Conservation (phyloP, 176 grass and related monocot genomes). For the Eleusine coracana region DNA sequence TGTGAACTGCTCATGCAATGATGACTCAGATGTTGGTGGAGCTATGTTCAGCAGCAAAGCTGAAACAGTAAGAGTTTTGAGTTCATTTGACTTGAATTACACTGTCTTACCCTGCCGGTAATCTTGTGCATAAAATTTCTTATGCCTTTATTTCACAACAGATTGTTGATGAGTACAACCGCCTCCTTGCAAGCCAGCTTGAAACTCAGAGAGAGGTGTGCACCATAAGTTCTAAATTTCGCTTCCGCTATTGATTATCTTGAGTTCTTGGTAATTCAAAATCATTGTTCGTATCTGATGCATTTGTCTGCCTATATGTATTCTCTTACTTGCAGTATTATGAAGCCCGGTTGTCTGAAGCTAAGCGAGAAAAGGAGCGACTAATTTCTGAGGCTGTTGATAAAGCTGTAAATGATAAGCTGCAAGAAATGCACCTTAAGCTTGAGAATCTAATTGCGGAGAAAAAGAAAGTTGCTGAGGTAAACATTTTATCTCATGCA, state of each 20-base stretch:
- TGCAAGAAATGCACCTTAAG: conserved; percentile 70
- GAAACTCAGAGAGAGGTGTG: conserved; percentile 88
- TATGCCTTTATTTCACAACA: conserved; percentile 37
- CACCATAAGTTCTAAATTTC: conserved; percentile 5
- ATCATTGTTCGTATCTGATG: conserved; percentile 8
- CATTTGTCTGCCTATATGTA: conserved; percentile 10
- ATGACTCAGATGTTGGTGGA: conserved; percentile 66
- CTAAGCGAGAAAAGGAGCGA: conserved; percentile 65
- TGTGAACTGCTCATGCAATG: conserved; percentile 51
- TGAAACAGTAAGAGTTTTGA: conserved; percentile 58
- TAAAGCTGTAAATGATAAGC: conserved; percentile 64
- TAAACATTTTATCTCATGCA: conserved; percentile 46
- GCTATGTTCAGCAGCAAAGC: conserved; percentile 82
- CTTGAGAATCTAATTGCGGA: conserved; percentile 62
- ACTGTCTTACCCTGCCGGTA: conserved; percentile 10
- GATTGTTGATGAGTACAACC: conserved; percentile 94
- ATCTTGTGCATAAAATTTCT: conserved; percentile 31
- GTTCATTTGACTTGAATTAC: conserved; percentile 26
- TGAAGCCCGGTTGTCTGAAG: conserved; percentile 67
- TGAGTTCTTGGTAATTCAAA: not conserved
- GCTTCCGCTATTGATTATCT: not conserved
- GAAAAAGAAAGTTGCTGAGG: conserved; percentile 72
- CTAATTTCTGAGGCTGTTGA: conserved; percentile 67
- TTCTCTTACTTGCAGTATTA: conserved; percentile 70
- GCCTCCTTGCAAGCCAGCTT: conserved; percentile 79